Evolutionary conservation across 768 basidiomycete genomes (phyloP), one percentile per base, ranked within the genome.

Genomic region (Amanita exitialis): DNA sequence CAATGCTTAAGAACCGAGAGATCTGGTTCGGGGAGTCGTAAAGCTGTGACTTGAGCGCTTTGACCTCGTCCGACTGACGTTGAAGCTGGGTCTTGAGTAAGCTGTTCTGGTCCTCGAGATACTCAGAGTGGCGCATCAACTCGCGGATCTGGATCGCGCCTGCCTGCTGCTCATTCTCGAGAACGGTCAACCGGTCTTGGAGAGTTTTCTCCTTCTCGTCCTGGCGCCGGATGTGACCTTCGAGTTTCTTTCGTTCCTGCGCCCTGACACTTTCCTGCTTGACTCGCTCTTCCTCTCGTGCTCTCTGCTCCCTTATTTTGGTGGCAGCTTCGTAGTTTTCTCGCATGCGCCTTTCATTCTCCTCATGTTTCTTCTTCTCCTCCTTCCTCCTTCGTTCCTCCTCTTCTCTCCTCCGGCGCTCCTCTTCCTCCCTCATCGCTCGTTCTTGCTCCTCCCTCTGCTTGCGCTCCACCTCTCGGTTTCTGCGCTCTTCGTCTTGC

Each of bases 51-150:
- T 51, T 51, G 32, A 55, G 50, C 27, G 48, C 52, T 51, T 61
- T 58, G 27, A 66, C 59, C 41, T 69, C 59, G 27, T 60, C 57
- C 20, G 66, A 59, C 47, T 69, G 67, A 32, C 62, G 64, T 18
- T 63, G 62, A 6, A 69, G 45, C 50, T 69, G 67, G 38, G 67
- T 67, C 44, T 64, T 53, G 37, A 66, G 58, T 61, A 69, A 62
- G 27, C 59, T 59, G 44, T 67, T 68, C 21, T 62, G 63, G 18
- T 67, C 37, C 38, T 47, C 35, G 37, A 47, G 37, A 16, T 32
- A 32, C 15, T 53, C 52, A 1, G 45, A 38, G 3, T 47, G 44
- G 2, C n/a, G 35, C 44, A 47, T 35, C 21, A 41, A 10, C n/a
- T 53, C 52, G 16, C 25, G 44, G 12, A 51, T 16, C 34, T 51